Conservation (phyloP, 371 early-diverging fungal genomes). For the Apophysomyces ossiformis region DNA sequence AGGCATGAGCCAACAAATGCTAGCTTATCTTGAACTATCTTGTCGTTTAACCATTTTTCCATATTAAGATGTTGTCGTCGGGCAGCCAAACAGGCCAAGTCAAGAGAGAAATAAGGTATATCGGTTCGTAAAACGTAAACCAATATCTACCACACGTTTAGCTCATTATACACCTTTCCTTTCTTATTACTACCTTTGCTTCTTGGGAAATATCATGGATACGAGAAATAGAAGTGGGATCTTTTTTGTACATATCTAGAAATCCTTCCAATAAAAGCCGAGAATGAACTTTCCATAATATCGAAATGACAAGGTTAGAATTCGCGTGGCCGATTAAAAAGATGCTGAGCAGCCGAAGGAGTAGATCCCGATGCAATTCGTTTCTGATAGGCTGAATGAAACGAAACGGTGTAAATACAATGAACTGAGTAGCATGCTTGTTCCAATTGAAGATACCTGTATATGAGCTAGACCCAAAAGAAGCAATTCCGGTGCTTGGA, state of each 20-base stretch:
- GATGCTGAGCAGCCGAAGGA: constrained; percentile 67
- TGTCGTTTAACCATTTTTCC: constrained; percentile 85
- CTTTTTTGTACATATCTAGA: constrained; percentile 76
- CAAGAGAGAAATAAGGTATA: constrained; percentile 75
- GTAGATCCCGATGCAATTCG: constrained; percentile 68
- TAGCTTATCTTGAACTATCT: constrained; percentile 65
- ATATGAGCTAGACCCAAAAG: constrained; percentile 78
- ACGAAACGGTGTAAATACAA: neutral
- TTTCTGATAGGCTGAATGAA: constrained; percentile 57
- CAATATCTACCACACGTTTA: constrained; percentile 58
- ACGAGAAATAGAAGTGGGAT: constrained; percentile 71
- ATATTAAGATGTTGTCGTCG: constrained; percentile 81
- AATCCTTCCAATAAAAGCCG: constrained; percentile 68
- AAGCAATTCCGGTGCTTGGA: constrained; percentile 78
- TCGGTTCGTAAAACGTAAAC: constrained; percentile 71
- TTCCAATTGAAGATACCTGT: constrained; percentile 27
- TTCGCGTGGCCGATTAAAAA: constrained; percentile 79
- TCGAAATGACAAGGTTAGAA: constrained; percentile 72
- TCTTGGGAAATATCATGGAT: constrained; percentile 85
- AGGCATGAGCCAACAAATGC: constrained; percentile 73
- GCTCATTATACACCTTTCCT: neutral
- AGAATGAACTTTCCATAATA: constrained; percentile 75
- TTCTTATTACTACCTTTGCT: constrained; percentile 62
- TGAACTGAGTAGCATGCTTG: neutral
- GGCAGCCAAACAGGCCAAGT: constrained; percentile 84